These are phyloP conservation scores for Nidula niveotomentosa DNA, from an alignment of 1,284 basidiomycete genomes.

Conservation along the genomic window DNA sequence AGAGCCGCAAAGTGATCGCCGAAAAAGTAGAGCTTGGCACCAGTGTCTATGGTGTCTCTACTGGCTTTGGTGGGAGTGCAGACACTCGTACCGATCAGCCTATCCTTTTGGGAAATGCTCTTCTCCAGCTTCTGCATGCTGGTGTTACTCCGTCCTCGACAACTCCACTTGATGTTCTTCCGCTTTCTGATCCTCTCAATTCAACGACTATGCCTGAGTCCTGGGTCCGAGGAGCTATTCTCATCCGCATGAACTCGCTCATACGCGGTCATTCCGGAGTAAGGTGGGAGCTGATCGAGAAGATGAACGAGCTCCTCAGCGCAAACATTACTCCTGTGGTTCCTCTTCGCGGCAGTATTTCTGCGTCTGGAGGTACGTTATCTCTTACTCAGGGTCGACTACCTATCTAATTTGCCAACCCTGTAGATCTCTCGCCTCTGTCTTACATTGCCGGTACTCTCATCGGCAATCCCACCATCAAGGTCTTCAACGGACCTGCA, in stretches of 20 bases:
- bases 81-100: conserved; percentile 70
- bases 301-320: conserved; percentile 73
- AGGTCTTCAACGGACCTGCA: conserved; percentile 63
- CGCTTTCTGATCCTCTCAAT: conserved; percentile 66
- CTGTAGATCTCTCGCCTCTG: conserved; percentile 70
- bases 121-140: conserved; percentile 78
- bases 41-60: conserved; percentile 81
- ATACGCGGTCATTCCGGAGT: conserved; percentile 89
- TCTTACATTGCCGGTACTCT: conserved; percentile 83
- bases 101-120: conserved; percentile 68
- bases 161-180: conserved; percentile 43
- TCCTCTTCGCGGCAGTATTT: conserved; percentile 83
- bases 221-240: conserved; percentile 88
- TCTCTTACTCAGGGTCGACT: conserved; percentile 1
- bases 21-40: conserved; percentile 67
- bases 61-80: conserved; percentile 79
- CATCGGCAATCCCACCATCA: conserved; percentile 79
- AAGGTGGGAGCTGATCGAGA: conserved; percentile 78
- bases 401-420: conserved; percentile 7
- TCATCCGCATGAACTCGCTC: conserved; percentile 85
- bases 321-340: conserved; percentile 81
- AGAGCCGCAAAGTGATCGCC: conserved; percentile 61
- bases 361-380: conserved; percentile 71
- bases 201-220: conserved; percentile 82
- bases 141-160: conserved; percentile 62